Conservation (phyloP, 2,329 filamentous ascomycete species). For the Ascochyta koolunga region DNA sequence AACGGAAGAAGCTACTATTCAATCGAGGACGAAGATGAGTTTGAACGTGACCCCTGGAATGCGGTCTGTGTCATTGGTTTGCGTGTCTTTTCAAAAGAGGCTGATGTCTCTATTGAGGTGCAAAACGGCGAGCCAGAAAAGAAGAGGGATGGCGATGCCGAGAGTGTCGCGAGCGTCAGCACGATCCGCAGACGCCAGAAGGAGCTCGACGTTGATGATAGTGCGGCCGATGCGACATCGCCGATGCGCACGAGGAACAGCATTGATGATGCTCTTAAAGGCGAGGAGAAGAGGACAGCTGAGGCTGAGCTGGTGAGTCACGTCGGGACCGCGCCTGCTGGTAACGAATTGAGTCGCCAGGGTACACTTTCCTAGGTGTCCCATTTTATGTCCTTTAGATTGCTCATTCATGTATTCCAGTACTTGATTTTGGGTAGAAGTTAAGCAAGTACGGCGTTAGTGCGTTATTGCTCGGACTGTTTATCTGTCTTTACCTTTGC, state of each 20-base stretch:
- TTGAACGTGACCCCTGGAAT: conserved; percentile 63
- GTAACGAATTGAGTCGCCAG: conserved; percentile 33
- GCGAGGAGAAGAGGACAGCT: conserved; percentile 15
- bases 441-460: conserved; percentile 4
- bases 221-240: conserved; percentile 48
- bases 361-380: conserved; percentile 34
- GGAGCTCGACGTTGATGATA: conserved; percentile 50
- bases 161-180: conserved; percentile 27
- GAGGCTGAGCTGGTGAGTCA: conserved; percentile 25
- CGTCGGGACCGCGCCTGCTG: conserved; percentile 40
- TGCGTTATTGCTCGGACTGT: background rate
- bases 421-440: background rate
- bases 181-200: conserved; percentile 35
- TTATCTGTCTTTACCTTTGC: background rate
- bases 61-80: conserved; percentile 66
- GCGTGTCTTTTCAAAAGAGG: conserved; percentile 62
- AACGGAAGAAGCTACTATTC: conserved; percentile 30
- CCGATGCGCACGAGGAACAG: conserved; percentile 40
- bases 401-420: background rate
- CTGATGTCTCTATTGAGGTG: conserved; percentile 59
- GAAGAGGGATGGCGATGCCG: conserved; percentile 31
- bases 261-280: conserved; percentile 35
- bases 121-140: conserved; percentile 47
- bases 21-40: conserved; percentile 50
- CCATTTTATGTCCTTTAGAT: background rate